These are phyloP conservation scores for Sarocladiaceae sp. DNA, from an alignment of 2,329 filamentous ascomycete species.

Conservation along the genomic window DNA sequence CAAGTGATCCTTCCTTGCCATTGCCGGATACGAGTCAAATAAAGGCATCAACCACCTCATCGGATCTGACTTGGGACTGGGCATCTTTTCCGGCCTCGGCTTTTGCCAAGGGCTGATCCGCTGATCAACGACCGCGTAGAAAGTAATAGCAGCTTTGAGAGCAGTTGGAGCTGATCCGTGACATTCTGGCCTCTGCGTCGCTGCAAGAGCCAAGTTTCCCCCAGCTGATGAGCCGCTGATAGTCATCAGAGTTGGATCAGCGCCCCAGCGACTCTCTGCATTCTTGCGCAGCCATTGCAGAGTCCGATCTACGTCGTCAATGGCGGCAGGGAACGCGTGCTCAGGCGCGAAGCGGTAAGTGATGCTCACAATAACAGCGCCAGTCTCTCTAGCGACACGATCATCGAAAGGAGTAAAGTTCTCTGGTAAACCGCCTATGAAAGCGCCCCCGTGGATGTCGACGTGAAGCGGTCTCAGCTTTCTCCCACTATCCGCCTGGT, in stretches of 20 bases:
- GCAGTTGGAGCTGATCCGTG: slow-evolving; percentile 18
- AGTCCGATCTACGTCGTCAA: slow-evolving; percentile 43
- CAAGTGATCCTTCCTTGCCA: slow-evolving; percentile 20
- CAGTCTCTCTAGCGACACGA: slow-evolving; percentile 30
- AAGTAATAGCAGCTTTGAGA: slow-evolving; percentile 34
- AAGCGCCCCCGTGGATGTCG: slow-evolving; percentile 39
- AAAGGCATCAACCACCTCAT: slow-evolving; percentile 32
- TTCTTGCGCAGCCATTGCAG: slow-evolving; percentile 35
- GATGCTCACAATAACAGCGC: slow-evolving; percentile 42
- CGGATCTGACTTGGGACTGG: slow-evolving; percentile 34
- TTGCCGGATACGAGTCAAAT: slow-evolving; percentile 38
- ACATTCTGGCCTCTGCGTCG: slow-evolving; percentile 20
- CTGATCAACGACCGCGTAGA: slow-evolving; percentile 36
- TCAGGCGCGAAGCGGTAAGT: slow-evolving; percentile 50
- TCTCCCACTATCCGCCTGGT: slow-evolving; percentile 3
- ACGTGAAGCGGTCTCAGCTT: slow-evolving; percentile 36
- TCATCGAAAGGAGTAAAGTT: slow-evolving; percentile 28
- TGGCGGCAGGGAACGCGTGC: slow-evolving; percentile 40
- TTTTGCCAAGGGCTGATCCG: slow-evolving; percentile 35
- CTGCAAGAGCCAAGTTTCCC: slow-evolving; percentile 36
- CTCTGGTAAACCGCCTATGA: slow-evolving; percentile 39
- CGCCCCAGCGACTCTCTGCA: slow-evolving; percentile 28
- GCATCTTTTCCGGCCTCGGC: slow-evolving; percentile 26
- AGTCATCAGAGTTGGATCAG: slow-evolving; percentile 36
- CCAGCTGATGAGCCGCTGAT: slow-evolving; percentile 40